Evolutionary conservation across 2,329 filamentous ascomycete genomes (phyloP).

Genomic region (Penicillium italicum): DNA sequence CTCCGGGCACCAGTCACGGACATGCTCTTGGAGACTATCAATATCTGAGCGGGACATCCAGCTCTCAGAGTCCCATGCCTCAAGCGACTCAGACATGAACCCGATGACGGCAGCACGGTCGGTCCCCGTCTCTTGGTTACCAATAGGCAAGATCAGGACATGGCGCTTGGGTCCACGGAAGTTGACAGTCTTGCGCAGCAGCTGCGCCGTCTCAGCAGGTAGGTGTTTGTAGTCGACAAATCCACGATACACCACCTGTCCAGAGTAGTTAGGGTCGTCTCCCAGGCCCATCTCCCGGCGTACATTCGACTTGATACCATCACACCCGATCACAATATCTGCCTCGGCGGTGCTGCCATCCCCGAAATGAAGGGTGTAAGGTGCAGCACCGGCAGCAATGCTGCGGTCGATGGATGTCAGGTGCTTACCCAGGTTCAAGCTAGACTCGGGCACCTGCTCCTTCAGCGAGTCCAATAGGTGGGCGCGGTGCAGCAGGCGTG

Average conservation of each 20-base stretch:
- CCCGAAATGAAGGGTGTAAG: constrained; percentile 40
- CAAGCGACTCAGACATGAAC: constrained; percentile 39
- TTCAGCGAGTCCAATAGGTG: constrained; percentile 38
- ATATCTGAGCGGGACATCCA: constrained; percentile 36
- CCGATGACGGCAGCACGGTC: constrained; percentile 35
- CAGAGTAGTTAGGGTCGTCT: constrained; percentile 33
- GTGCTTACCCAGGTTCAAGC: constrained; percentile 28
- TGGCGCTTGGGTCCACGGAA: constrained; percentile 34
- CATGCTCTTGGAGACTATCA: constrained; percentile 33
- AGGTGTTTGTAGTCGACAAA: constrained; percentile 36
- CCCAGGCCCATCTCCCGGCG: constrained; percentile 31
- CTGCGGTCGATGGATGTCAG: constrained; percentile 22
- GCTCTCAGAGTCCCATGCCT: constrained; percentile 35
- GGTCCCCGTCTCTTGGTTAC: constrained; percentile 32
- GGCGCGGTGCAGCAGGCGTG: constrained; percentile 31
- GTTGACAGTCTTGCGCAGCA: constrained; percentile 35
- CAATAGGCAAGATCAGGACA: constrained; percentile 38
- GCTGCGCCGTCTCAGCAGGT: constrained; percentile 26
- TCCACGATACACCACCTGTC: constrained; percentile 39
- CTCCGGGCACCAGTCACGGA: constrained; percentile 33
- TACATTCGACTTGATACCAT: constrained; percentile 50
- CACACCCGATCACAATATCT: constrained; percentile 46
- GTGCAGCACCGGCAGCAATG: constrained; percentile 17
- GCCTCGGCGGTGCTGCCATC: constrained; percentile 44
- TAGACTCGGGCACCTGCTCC: constrained; percentile 27